These are phyloP conservation scores for Sporisorium scitamineum DNA, from an alignment of 1,284 basidiomycete genomes.

Conservation along the genomic window DNA sequence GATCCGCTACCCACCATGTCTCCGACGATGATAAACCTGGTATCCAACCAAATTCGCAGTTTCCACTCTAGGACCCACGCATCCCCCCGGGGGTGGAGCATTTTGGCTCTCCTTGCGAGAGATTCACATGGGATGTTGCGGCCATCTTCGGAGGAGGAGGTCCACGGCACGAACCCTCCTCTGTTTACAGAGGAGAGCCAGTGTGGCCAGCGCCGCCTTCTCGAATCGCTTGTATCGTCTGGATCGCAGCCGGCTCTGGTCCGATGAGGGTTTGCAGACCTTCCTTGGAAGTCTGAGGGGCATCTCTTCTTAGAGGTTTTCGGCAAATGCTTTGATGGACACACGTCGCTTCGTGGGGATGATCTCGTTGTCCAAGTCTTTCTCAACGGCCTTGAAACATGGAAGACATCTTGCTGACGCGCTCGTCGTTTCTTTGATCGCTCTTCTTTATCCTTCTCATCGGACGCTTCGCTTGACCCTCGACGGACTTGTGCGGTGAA, in stretches of 20 bases:
- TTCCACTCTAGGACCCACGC: conserved; percentile 69
- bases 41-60: conserved; percentile 70
- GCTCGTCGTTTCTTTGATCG: background rate
- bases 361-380: background rate
- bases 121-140: conserved; percentile 56
- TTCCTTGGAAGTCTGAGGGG: conserved; percentile 70
- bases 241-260: conserved; percentile 69
- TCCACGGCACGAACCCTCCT: conserved; percentile 68
- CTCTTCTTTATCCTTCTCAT: conserved; percentile 2
- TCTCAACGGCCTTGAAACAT: background rate
- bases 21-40: conserved; percentile 68
- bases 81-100: conserved; percentile 61
- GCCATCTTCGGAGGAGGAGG: conserved; percentile 64
- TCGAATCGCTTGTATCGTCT: conserved; percentile 66
- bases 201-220: conserved; percentile 62
- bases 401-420: conserved; percentile 22
- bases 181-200: conserved; percentile 58
- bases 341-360: conserved; percentile 10
- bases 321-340: conserved; percentile 9
- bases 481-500: conserved; percentile 30
- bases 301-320: conserved; percentile 1
- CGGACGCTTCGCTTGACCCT: conserved; percentile 11
- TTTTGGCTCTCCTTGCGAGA: conserved; percentile 67
- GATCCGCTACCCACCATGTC: conserved; percentile 14
- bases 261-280: conserved; percentile 69